Percentiles rank a stretch among this genome's conserved stretches.
These are phyloP conservation scores for Fagus sylvatica DNA, from an alignment of 306 rosid species.

Conservation along the genomic window DNA sequence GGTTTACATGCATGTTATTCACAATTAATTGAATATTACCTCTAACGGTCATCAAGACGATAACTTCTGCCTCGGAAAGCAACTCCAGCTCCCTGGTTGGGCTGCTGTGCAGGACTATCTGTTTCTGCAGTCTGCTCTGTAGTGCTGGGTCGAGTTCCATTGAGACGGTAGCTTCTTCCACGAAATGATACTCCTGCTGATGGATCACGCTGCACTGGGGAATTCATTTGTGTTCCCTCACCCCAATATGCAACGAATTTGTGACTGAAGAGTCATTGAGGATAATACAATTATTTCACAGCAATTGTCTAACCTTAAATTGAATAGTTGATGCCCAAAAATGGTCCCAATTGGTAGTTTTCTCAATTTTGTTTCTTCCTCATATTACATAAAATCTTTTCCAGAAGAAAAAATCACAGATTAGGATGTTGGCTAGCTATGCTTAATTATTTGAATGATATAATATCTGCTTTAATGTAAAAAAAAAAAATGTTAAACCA, in stretches of 20 bases:
- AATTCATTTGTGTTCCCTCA: conserved; percentile 57
- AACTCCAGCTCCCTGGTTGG: conserved; percentile 26
- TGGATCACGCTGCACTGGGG: conserved; percentile 70
- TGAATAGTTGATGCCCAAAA: too few species aligned
- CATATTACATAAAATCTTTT: too few species aligned
- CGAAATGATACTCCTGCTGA: conserved; percentile 50
- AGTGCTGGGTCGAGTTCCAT: conserved; percentile 34
- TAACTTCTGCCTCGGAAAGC: conserved; percentile 55
- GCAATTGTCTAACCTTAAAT: too few species aligned
- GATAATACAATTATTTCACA: conserved; percentile 13
- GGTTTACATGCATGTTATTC: background rate
- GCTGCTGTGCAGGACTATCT: conserved; percentile 20
- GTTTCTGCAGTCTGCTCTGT: conserved; percentile 23
- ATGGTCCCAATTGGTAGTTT: too few species aligned
- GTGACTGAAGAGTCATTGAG: conserved; percentile 46
- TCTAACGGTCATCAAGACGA: conserved; percentile 28
- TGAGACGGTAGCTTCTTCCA: conserved; percentile 66
- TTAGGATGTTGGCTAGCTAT: too few species aligned
- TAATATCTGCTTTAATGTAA: too few species aligned
- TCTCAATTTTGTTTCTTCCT: too few species aligned
- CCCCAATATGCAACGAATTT: conserved; percentile 79
- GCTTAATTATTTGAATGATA: too few species aligned
- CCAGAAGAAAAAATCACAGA: too few species aligned
- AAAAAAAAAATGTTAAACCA: too few species aligned
- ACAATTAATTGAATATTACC: background rate